Base-by-base conservation (phyloP, 768 basidiomycete species). In the Leccinellum luteum region DNA sequence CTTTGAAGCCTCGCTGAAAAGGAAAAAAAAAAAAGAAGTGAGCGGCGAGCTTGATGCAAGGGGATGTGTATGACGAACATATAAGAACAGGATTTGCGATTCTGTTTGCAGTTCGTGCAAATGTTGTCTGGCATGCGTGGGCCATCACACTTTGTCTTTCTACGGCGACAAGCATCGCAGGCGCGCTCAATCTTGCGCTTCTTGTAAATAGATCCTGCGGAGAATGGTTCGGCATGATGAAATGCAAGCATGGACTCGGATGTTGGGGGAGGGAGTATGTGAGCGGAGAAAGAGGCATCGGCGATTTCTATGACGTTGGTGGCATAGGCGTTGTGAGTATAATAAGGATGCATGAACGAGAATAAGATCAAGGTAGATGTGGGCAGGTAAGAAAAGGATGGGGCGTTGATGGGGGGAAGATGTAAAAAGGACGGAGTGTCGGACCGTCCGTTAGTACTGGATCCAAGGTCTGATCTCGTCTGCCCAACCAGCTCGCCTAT, bases 111-210 rank as follows among this genome's bases (percentile, higher is more conserved):
- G 66, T 84, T 86, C 35, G 86, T 78, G 64, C 86, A 87, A 21
- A 78, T 57, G 54, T 81, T 78, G 55, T 79, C 74, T 4, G 70
- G 66, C 74, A 78, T 80, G 62, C 73, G 78, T 14, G 83, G 77
- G 8, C 85, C 84, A 66, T 86, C 84, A 63, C 85, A 86, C 63
- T 79, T 81, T 41, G 81, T 82, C 69, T 86, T 86, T 45, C 79
- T 77, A 31, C 80, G 75, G 15, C 85, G 73, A 62, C 85, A 86
- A 30, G 74, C 76, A 63, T 86, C 85, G 60, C 85, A 86, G 12
- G 84, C 83, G 17, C 85, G 75, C 32, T 82, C 80, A 17, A 79
- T 74, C 66, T 77, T 82, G 38, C 78, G 78, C 53, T 74, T 79
- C 70, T 77, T 72, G 64, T 58, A 69, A 6, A 57, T n/a, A 2